These are phyloP conservation scores for Anacardium occidentale DNA, from an alignment of 345 rosid species.

Conservation along the genomic window DNA sequence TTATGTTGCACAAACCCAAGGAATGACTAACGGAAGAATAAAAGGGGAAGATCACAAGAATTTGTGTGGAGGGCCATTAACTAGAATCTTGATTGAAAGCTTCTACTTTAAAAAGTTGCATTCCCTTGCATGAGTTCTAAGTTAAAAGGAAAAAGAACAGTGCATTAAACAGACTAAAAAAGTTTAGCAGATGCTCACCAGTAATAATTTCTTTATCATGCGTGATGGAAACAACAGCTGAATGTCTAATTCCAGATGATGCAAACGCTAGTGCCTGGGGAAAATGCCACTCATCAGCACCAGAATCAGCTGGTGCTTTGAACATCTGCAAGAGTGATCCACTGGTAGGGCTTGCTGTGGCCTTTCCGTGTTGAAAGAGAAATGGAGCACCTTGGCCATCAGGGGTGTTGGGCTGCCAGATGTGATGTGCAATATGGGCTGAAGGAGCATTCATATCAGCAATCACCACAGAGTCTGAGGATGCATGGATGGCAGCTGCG, in stretches of 20 bases:
- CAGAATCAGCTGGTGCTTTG: slow-evolving; percentile 65
- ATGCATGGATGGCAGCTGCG: slow-evolving; percentile 87
- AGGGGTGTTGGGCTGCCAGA: slow-evolving; percentile 97
- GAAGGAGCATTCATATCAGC: slow-evolving; percentile 89
- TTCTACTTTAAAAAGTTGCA: no score
- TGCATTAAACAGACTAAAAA: no score
- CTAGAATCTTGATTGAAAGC: no score
- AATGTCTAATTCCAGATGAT: slow-evolving; percentile 75
- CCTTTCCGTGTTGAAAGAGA: slow-evolving; percentile 87
- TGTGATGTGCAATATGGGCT: slow-evolving; percentile 85
- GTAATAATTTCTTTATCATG: slow-evolving; percentile 80
- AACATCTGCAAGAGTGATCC: slow-evolving; percentile 89
- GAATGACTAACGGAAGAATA: no score
- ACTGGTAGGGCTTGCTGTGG: slow-evolving; percentile 56
- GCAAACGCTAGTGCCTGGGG: slow-evolving; percentile 95
- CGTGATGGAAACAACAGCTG: slow-evolving; percentile 77
- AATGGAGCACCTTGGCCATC: slow-evolving; percentile 94
- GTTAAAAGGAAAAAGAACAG: no score
- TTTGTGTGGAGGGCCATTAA: no score
- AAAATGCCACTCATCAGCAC: slow-evolving; percentile 69
- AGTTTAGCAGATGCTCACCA: slow-evolving; percentile 37
- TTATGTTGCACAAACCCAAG: no score
- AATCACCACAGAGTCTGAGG: slow-evolving; percentile 71
- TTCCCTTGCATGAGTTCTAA: no score
- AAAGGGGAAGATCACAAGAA: no score